Evolutionary conservation across 257 asterid species (phyloP), one percentile per base, ranked within the genome.

Genomic region (Salvia splendens): DNA sequence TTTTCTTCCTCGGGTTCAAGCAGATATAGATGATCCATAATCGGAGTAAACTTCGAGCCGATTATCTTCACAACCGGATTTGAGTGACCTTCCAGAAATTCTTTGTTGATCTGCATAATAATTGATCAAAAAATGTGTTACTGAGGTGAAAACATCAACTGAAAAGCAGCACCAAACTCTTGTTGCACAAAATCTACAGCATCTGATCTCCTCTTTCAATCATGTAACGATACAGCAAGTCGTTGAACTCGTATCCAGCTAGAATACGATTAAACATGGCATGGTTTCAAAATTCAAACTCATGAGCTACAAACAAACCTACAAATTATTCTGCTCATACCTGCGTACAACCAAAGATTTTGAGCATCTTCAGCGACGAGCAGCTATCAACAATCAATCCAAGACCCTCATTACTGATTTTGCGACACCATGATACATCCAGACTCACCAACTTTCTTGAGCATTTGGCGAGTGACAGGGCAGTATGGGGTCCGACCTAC

Each of bases 381-480:
- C 96, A 91, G 42, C 84, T 77, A 76, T 91, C 94, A 43, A 91
- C 87, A 42, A 91, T 86, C 82, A 85, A 65, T 57, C 94, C 96
- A 6, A 88, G 73, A 38, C 95, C 95, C 53, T 85, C 86, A 5
- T 81, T 67, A 2, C 75, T 85, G 61, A 91, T 69, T 52, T 64
- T 73, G 15, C 95, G 88, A 71, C 95, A 91, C 88, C 87, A 89
- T 11, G 98, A 87, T 68, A 91, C 17, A 72, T 91, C 98, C 90
- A 91, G 80, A 69, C 72, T 65, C 55, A 73, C 12, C 81, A 91
- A 54, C 78, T 79, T 79, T 60, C 81, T 84, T 35, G 87, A 83
- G 66, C 65, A 48, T 59, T 84, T 87, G 65, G 94, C 85, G 0
- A 91, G 82, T 28, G 96, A 84, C 46, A 81, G 69, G 55, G 97